These are phyloP conservation scores for Pseudotsuga menziesii DNA, from an alignment of 75 land plant species.

Conservation along the genomic window DNA sequence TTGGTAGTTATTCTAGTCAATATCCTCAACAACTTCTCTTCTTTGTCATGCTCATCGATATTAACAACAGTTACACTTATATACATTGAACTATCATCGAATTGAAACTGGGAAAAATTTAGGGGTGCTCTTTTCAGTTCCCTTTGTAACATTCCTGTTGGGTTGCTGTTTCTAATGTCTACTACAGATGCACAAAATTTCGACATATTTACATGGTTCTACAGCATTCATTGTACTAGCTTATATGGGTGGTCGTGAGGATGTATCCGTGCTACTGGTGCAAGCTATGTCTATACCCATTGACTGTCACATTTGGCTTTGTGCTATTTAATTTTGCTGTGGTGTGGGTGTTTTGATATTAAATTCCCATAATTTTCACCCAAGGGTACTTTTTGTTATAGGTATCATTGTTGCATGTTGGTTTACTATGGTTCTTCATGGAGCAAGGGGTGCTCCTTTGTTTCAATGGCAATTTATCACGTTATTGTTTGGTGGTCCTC, in stretches of 20 bases:
- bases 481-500: conserved; percentile 86
- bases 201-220: conserved; percentile 71
- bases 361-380: conserved; percentile 66
- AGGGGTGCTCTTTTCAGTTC: conserved; percentile 76
- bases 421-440: conserved; percentile 92
- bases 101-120: conserved; percentile 64
- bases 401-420: conserved; percentile 89
- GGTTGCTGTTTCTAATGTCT: conserved; percentile 58
- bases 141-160: conserved; percentile 75
- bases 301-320: conserved; percentile 64
- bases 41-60: conserved; percentile 21
- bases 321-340: conserved; percentile 69
- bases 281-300: conserved; percentile 49
- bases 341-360: conserved; percentile 67
- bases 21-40: conserved; percentile 17
- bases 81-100: conserved; percentile 53
- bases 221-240: conserved; percentile 73
- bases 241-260: conserved; percentile 80
- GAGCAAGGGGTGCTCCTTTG: conserved; percentile 85
- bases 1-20: conserved; percentile 83
- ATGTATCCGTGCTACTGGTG: conserved; percentile 43
- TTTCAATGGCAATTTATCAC: conserved; percentile 90
- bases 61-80: conserved; percentile 48
- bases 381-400: conserved; percentile 78
- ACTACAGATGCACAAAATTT: conserved; percentile 69